Percentiles rank a stretch among this genome's conserved stretches.
These are phyloP conservation scores for Anthoceros angustus DNA, from an alignment of 225 moss, liverwort and hornwort genomes.

Conservation along the genomic window DNA sequence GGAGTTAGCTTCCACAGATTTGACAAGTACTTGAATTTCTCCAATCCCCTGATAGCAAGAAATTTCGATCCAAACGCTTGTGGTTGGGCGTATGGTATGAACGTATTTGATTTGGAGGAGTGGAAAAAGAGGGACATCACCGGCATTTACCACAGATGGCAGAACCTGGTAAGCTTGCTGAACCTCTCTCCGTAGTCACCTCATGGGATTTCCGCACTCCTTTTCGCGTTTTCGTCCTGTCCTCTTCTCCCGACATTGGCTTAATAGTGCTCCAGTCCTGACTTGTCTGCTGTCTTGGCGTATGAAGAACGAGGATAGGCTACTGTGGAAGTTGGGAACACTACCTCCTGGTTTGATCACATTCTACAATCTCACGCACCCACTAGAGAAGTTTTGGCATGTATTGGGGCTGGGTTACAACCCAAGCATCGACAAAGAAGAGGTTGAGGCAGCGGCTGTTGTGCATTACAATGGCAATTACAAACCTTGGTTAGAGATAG, in stretches of 20 bases:
- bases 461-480: constrained; percentile 48
- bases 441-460: constrained; percentile 35
- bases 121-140: constrained; percentile 51
- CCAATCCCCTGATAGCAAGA: constrained; percentile 37
- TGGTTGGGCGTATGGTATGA: constrained; percentile 64
- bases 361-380: constrained; percentile 36
- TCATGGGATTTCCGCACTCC: background rate
- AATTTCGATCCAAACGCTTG: constrained; percentile 38
- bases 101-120: constrained; percentile 46
- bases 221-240: background rate
- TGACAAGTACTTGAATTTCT: constrained; percentile 51
- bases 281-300: constrained; percentile 10
- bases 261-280: background rate
- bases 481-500: constrained; percentile 58
- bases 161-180: constrained; percentile 26
- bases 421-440: constrained; percentile 30
- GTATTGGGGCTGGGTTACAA: constrained; percentile 57
- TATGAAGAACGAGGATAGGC: constrained; percentile 47
- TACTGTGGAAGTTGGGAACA: constrained; percentile 54
- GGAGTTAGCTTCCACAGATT: constrained; percentile 47
- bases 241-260: background rate
- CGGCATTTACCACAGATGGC: constrained; percentile 53
- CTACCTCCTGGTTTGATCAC: constrained; percentile 55
- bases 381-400: constrained; percentile 42
- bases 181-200: background rate